Base-by-base conservation (phyloP, 179 eudicot species). In the Gypsophila paniculata region DNA sequence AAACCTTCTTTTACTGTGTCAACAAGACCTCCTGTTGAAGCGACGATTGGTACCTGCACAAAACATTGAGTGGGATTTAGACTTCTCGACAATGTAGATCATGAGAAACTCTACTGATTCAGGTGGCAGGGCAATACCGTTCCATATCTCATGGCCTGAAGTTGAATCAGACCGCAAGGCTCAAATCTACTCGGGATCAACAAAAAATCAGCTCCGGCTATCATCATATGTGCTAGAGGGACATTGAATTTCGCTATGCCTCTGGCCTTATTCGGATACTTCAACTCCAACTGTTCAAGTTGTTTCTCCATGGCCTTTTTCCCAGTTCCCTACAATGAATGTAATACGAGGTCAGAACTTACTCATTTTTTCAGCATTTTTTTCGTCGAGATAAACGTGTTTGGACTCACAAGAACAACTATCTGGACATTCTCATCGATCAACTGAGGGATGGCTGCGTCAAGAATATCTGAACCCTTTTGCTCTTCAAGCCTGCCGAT, bases 401-500 rank as follows among this genome's bases (percentile, higher is more conserved):
- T 26, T 39, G 46, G 62, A 77, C 91, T 85, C 76, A 94, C 99
- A 55, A 94, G 82, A 53, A 90, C 84, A 42, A 94, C 75, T 25
- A 91, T 87, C 86, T 94, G 99, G 61, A 88, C 99, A 70, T 87
- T 61, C 82, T 85, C 83, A 36, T 68, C 79, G 34, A 88, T 84
- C 74, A 94, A 84, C 51, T 86, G 68, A n/a, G 92, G 83, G 64
- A 94, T 86, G 19, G 99, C 97, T 57, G 83, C 91, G 14, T 83
- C 93, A 23, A 94, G 88, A 74, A 94, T 91, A 80, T 94, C 99
- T 8, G 96, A 90, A 14, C 99, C 99, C 75, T 94, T 94, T 74
- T 94, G 99, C 77, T 91, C 97, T 83, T 94, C 99, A n/a, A 94
- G 85, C 74, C 99, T 87, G 59, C 99, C 97, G 65, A 94, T 94